These are phyloP conservation scores for Echites panduratus DNA, from an alignment of 257 asterid species.

Conservation along the genomic window DNA sequence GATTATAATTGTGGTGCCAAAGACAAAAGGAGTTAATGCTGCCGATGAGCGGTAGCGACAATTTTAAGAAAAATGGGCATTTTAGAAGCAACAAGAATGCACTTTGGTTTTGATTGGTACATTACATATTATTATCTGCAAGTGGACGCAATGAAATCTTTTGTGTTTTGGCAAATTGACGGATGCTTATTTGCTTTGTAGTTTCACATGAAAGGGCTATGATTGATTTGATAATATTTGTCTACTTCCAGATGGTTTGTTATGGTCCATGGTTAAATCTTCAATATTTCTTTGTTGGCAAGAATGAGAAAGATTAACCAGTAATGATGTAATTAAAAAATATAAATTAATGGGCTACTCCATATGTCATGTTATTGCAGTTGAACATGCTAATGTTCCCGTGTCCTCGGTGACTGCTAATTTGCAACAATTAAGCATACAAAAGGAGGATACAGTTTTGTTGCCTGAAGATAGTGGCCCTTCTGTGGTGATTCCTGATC, in stretches of 20 bases:
- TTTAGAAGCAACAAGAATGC: no score
- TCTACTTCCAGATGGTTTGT: not conserved
- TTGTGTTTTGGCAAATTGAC: not conserved
- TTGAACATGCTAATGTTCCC: constrained; percentile 38
- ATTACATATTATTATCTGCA: no score
- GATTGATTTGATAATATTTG: not conserved
- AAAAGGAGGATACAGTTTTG: constrained; percentile 39
- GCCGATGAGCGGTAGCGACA: not conserved
- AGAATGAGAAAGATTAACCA: not conserved
- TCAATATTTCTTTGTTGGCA: not conserved
- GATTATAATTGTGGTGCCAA: not conserved
- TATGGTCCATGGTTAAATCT: not conserved
- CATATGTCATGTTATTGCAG: constrained; percentile 38
- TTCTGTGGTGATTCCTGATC: constrained; percentile 71
- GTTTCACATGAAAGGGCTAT: not conserved
- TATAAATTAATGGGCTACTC: not conserved
- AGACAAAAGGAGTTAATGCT: not conserved
- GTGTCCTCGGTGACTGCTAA: constrained; percentile 53
- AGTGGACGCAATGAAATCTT: not conserved
- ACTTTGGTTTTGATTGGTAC: not conserved
- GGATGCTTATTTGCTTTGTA: not conserved
- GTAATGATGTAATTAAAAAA: not conserved
- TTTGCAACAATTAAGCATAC: constrained; percentile 48
- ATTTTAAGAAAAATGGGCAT: not conserved
- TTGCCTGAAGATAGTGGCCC: constrained; percentile 49